Base-by-base conservation (phyloP, 2,329 filamentous ascomycete genomes). In the Aspergillus oerlinghausenensis region DNA sequence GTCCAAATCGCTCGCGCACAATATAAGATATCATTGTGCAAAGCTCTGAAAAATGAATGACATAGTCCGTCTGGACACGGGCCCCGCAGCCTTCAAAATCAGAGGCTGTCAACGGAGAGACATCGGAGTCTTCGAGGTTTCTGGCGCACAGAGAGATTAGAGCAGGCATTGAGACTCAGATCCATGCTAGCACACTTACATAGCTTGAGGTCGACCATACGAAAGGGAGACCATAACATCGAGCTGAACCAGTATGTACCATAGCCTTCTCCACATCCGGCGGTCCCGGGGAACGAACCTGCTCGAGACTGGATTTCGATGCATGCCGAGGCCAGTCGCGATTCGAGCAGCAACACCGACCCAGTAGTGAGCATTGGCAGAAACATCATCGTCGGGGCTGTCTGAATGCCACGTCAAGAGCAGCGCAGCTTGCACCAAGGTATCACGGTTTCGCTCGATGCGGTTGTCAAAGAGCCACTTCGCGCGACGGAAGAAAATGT, bases 341-440 rank as follows among this genome's bases (percentile, higher is more conserved):
- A 79, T 81, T 4, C 81, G 75, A 19, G 75, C 75, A 4, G 80
- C 82, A 3, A 81, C 73, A 2, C 82, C 82, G 6, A 83, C 73
- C 81, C 81, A 84, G 57, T 77, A 72, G 59, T 75, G 82, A 17
- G 79, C 77, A 60, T 84, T 83, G 42, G 80, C 78, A 4, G 80
- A 71, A 6, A 83, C 78, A 64, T 83, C 80, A 60, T 84, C 82
- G 25, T 80, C 79, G 14, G 79, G 77, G 8, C 67, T 69, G 50
- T 84, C 80, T 1, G 80, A 79, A 60, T 82, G 79, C 82, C 82
- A 84, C 2, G 80, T 83, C 52, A 84, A 62, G 1, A 84, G 73
- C 23, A 84, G 68, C 1, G 81, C 80, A 3, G 78, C 78, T 65
- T 84, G 82, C n/a, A 84, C 74, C 51, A 83, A 73, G 32, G 77